phyloP scores from a whole-genome alignment of 2,329 filamentous ascomycete species.

The Incumbomyces lentus region DNA sequence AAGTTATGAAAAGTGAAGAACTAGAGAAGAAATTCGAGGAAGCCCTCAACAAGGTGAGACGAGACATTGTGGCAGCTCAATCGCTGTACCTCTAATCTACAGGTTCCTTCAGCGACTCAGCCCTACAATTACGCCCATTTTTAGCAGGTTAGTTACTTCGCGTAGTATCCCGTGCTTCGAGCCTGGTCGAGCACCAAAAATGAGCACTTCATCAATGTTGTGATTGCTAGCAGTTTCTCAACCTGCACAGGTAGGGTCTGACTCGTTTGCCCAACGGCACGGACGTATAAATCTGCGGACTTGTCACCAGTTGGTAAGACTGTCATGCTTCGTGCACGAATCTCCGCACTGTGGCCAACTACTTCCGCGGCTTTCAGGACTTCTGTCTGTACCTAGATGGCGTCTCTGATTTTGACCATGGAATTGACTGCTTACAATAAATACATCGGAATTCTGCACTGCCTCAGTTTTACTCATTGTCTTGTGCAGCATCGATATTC shows the following conservation, averaged over 20 bases:
- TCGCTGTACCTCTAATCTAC: slow-evolving; percentile 67
- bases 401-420: no score
- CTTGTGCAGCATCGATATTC: no score
- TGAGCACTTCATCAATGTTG: not conserved
- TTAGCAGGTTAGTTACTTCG: not conserved
- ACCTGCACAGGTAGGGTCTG: not conserved
- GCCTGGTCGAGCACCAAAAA: not conserved
- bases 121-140: not conserved
- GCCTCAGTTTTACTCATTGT: no score
- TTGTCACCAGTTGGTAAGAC: no score
- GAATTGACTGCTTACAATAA: no score
- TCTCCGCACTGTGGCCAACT: no score
- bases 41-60: slow-evolving; percentile 71
- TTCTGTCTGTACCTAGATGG: no score
- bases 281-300: no score
- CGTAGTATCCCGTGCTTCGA: not conserved
- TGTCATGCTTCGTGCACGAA: no score
- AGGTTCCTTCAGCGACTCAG: not conserved
- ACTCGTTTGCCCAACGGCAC: not conserved
- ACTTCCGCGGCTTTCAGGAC: no score
- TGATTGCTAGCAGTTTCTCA: not conserved
- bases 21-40: slow-evolving; percentile 85
- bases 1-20: slow-evolving; percentile 97
- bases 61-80: slow-evolving; percentile 91
- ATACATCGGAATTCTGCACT: no score